Conservation (phyloP, 2,329 filamentous ascomycete species). For the Penicillium sp. region DNA sequence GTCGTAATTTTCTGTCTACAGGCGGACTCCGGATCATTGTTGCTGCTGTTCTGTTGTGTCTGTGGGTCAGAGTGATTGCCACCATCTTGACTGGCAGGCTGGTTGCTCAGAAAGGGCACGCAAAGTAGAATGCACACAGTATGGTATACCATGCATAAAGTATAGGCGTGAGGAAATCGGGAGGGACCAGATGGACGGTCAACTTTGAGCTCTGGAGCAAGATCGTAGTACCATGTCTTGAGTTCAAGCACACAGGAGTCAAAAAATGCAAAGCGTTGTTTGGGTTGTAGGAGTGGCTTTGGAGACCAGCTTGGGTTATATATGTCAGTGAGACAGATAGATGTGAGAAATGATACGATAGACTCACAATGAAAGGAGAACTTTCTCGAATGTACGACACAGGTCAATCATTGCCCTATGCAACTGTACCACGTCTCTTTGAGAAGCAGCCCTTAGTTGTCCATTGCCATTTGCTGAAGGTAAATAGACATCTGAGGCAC, state of each 20-base stretch:
- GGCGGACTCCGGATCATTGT: background rate
- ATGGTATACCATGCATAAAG: slow-evolving; percentile 38
- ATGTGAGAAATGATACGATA: background rate
- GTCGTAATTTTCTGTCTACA: slow-evolving; percentile 11
- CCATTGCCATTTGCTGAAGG: slow-evolving; percentile 20
- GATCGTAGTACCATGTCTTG: slow-evolving; percentile 38
- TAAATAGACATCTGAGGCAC: slow-evolving; percentile 8
- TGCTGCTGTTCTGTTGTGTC: background rate
- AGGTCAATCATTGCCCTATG: slow-evolving; percentile 31
- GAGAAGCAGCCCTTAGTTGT: slow-evolving; percentile 18
- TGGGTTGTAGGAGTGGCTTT: slow-evolving; percentile 24
- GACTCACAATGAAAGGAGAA: slow-evolving; percentile 33
- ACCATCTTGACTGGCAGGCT: background rate
- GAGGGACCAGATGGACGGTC: slow-evolving; percentile 23
- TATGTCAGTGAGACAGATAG: background rate
- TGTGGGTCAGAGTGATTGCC: background rate
- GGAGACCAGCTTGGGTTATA: slow-evolving; percentile 31
- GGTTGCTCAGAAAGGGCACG: slow-evolving; percentile 28
- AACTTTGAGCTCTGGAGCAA: slow-evolving; percentile 33
- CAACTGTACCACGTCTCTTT: slow-evolving; percentile 20
- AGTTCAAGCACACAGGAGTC: slow-evolving; percentile 35
- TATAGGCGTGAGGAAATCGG: slow-evolving; percentile 33
- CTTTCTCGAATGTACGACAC: slow-evolving; percentile 35
- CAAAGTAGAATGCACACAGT: slow-evolving; percentile 36
- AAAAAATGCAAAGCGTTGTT: slow-evolving; percentile 30